Evolutionary conservation across 2,329 filamentous ascomycete species (phyloP).

Genomic region (Phyllosticta paracitricarpa): DNA sequence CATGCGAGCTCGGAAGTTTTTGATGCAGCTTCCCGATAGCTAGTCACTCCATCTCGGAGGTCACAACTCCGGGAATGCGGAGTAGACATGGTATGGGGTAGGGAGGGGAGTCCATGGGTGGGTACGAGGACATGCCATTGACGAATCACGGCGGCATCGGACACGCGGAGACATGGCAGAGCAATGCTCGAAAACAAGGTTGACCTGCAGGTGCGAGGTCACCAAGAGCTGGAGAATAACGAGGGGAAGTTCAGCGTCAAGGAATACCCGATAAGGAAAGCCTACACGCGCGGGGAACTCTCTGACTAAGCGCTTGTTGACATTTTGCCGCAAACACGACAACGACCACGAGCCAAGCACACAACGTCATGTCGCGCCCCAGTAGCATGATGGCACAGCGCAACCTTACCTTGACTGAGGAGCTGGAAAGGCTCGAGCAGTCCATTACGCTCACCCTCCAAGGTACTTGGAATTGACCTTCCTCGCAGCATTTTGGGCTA

Average conservation of each 20-base stretch:
- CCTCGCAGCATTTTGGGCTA: constrained; percentile 19
- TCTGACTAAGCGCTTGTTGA: constrained; percentile 1
- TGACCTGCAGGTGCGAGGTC: background rate
- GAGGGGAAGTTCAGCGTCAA: background rate
- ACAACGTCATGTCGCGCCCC: constrained; percentile 5
- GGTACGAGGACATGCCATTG: background rate
- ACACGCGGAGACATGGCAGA: background rate
- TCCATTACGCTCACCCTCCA: constrained; percentile 93
- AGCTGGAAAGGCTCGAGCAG: constrained; percentile 91
- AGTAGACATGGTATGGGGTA: background rate
- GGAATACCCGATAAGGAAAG: background rate
- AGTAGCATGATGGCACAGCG: constrained; percentile 31
- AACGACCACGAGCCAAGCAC: background rate
- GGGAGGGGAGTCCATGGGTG: background rate
- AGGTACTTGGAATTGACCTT: constrained; percentile 42
- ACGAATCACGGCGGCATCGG: background rate
- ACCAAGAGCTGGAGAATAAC: background rate
- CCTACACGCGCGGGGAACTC: background rate
- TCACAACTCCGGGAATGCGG: background rate
- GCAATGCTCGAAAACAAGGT: background rate
- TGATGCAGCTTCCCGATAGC: background rate
- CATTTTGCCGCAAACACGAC: constrained; percentile 2
- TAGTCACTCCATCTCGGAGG: background rate
- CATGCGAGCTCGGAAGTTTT: background rate
- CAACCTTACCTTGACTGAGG: constrained; percentile 75